Base-by-base conservation (phyloP, 345 rosid genomes). In the Cardamine resedifolia region DNA sequence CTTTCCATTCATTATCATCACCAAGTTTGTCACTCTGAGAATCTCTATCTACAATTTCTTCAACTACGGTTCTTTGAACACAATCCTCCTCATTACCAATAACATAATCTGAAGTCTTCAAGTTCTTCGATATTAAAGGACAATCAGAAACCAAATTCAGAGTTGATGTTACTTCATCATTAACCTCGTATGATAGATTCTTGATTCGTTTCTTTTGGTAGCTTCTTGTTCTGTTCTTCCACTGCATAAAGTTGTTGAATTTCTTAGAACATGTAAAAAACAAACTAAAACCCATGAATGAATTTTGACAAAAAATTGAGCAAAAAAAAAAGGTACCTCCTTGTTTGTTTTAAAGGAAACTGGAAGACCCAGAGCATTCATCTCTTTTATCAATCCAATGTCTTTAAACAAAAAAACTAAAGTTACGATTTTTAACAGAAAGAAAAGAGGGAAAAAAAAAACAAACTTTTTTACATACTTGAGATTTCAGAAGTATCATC, bases 291-390 rank as follows among this genome's bases (percentile, higher is more conserved):
- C 10, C n/a, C n/a, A n/a, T n/a, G n/a, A n/a, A 41, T 24, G 9
- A 64, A 16, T 11, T 64, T 36, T 0, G n/a, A n/a, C n/a, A n/a
- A n/a, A n/a, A n/a, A n/a, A n/a, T n/a, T n/a, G n/a, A n/a, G n/a
- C n/a, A n/a, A n/a, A n/a, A n/a, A n/a, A n/a, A n/a, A n/a, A n/a
- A n/a, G n/a, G 60, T 70, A 89, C 98, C 85, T 79, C 81, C 74
- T 88, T 91, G 44, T 72, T 91, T 6, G 96, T 84, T 61, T 78
- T 78, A 76, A 95, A 95, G 2, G 91, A 76, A 65, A 83, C 69
- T 3, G 99, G 99, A 77, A 95, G 96, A 71, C 96, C 97, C 56
- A 88, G 47, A 24, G 70, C 85, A 34, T 77, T 78, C 96, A 91
- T 89, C 78, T 88, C 85, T 45, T 79, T 64, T 0, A 70, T 51